A percentile compares a stretch with the other conserved stretches of the same genome.
phyloP scores from a whole-genome alignment of 2,329 filamentous ascomycete species.

The Trichoderma sp. region DNA sequence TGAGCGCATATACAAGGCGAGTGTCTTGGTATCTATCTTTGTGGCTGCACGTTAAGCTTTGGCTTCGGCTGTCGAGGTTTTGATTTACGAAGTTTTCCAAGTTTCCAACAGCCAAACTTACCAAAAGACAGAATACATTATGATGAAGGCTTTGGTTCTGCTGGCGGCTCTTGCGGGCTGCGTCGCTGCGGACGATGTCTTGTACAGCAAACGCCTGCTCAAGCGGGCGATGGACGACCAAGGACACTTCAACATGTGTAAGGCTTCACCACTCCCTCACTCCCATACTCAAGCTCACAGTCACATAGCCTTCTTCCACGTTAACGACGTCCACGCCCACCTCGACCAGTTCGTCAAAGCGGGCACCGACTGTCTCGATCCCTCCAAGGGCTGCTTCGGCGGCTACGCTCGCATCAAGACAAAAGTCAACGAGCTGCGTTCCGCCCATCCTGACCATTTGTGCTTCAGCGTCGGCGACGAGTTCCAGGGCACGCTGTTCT shows the following conservation, averaged over 20 bases:
- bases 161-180: constrained; percentile 36
- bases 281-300: neutral
- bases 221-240: constrained; percentile 54
- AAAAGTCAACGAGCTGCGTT: constrained; percentile 58
- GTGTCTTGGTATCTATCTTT: neutral
- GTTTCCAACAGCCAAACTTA: too few relatives aligned
- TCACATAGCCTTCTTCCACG: constrained; percentile 62
- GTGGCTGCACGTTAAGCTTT: neutral
- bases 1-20: neutral
- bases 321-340: constrained; percentile 71
- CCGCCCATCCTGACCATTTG: constrained; percentile 61
- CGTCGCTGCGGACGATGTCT: constrained; percentile 47
- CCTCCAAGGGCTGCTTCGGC: constrained; percentile 61
- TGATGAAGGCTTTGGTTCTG: constrained; percentile 31
- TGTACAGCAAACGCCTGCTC: constrained; percentile 51
- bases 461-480: constrained; percentile 70
- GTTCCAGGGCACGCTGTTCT: constrained; percentile 70
- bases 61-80: too few relatives aligned
- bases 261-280: constrained; percentile 26
- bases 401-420: constrained; percentile 67
- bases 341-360: constrained; percentile 64
- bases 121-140: neutral
- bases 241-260: constrained; percentile 58
- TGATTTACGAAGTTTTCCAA: neutral
- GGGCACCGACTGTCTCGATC: constrained; percentile 62